Evolutionary conservation across 352 stramenopile genomes (phyloP), one percentile per base, ranked within the genome.

Genomic region (Phytophthora lateralis): DNA sequence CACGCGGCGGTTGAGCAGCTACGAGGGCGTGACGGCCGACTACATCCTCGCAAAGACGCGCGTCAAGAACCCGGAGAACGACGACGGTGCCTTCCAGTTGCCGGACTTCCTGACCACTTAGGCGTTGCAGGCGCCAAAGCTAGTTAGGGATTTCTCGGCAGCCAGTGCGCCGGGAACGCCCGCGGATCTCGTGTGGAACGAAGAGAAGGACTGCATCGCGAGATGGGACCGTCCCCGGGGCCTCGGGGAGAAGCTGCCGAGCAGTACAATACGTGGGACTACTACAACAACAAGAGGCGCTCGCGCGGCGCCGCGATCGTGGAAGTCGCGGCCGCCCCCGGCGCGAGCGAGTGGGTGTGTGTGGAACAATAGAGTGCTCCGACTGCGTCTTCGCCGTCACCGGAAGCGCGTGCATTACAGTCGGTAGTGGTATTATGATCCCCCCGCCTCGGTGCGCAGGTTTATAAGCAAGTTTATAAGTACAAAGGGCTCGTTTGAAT

Each of bases 31-130:
- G 26, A 82, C 84, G 14, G 66, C 66, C 17, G 71, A 85, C 48
- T 91, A 89, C 59, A 80, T 90, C 46, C 51, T 75, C 54, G 71
- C 68, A 20, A 90, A 71, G 60, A 82, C 75, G 21, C 70, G 73
- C 43, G 76, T 81, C 59, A 78, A 81, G 60, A 73, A 70, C 55
- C 68, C 69, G 14, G 75, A 80, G 60, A 79, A 75, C 55, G 75
- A 87, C 55, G 63, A 55, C 17, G 75, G 63, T 14, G 58, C 49
- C 17, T 87, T 84, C 54, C 57, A 80, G 61, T 60, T 84, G 55
- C 77, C 77, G 50, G 77, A 87, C 58, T 87, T 87, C 59, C 63
- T 87, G 50, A 63, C 68, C 34, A 70, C 68, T 4, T 80, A 78
- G 60, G 49, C 17, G 48, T 26, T 44, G 55, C 44, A 47, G 35